Evolutionary conservation across 2,329 filamentous ascomycete genomes (phyloP), one percentile per base, ranked within the genome.

Genomic region (Cryoendolithus antarcticus): DNA sequence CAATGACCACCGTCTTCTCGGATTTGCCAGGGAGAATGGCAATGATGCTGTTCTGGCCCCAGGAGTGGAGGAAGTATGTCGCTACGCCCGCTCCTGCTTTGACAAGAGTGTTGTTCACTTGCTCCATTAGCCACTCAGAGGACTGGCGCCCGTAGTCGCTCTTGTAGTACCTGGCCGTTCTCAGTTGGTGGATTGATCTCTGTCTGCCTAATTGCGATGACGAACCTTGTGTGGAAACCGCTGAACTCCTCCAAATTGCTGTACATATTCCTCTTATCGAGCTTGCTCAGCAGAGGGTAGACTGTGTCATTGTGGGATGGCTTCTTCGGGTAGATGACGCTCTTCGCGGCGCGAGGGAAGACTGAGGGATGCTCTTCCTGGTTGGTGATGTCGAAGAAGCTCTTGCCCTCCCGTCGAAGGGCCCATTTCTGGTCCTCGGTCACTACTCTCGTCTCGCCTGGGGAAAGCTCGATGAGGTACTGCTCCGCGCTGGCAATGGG

Each of bases 381-480:
- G 32, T 85, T 73, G 44, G 91, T 95, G 55, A 96, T 88, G 64
- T 96, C 89, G 72, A 96, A 93, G 70, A 96, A 96, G 54, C 80
- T 82, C 49, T 80, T 71, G 53, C 86, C 86, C 57, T 83, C 72
- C 50, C 86, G 72, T 55, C 82, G 80, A 47, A 96, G 66, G 61
- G 80, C 78, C 86, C 89, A 95, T 64, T 96, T 98, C 66, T 95
- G 79, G 29, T 94, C 84, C 54, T 96, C 89, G 0, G 85, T 93
- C 28, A 95, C 80, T 82, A 84, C 91, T 69, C 73, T 69, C 15
- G 80, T 88, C 58, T 89, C 72, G 40, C 83, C 86, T 3, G 86
- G 86, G n/a, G 75, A 73, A 19, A 91, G 70, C 66, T 96, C 88
- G 47, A 98, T 78, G 34, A 93, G 70, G 60, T 74, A 91, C 50